These are phyloP conservation scores for Debaryomycetaceae sp. DNA, from an alignment of 1,139 yeast genomes.

Conservation along the genomic window DNA sequence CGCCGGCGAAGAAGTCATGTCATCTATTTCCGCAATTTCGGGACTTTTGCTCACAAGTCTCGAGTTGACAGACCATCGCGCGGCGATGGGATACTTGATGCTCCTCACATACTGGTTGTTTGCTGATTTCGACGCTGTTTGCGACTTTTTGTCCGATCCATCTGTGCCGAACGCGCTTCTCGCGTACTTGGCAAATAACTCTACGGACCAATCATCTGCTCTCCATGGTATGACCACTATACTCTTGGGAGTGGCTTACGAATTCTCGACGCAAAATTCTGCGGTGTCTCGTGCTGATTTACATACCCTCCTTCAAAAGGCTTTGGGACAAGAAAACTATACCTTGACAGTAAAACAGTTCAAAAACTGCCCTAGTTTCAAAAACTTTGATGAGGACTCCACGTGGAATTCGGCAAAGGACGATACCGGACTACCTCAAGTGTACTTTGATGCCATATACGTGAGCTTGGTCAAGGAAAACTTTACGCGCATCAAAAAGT, in stretches of 20 bases:
- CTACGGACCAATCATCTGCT: slow-evolving; percentile 45
- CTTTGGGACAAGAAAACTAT: slow-evolving; percentile 78
- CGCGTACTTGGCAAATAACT: slow-evolving; percentile 53
- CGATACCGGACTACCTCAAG: slow-evolving; percentile 78
- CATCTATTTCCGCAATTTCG: slow-evolving; percentile 69
- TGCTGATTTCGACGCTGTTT: slow-evolving; percentile 67
- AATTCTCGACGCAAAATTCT: slow-evolving; percentile 63
- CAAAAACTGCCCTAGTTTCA: slow-evolving; percentile 45
- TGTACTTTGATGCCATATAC: slow-evolving; percentile 59
- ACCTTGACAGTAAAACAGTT: slow-evolving; percentile 65
- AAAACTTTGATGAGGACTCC: slow-evolving; percentile 40
- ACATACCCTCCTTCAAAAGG: slow-evolving; percentile 48
- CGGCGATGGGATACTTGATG: slow-evolving; percentile 71
- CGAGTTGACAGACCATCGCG: slow-evolving; percentile 57
- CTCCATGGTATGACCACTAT: slow-evolving; percentile 70
- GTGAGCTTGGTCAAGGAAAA: slow-evolving; percentile 62
- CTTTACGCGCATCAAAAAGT: slow-evolving; percentile 53
- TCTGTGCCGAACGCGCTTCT: slow-evolving; percentile 58
- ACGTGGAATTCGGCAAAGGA: slow-evolving; percentile 31
- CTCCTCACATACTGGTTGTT: slow-evolving; percentile 66
- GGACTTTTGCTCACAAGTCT: slow-evolving; percentile 65
- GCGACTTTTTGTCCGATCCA: slow-evolving; percentile 63
- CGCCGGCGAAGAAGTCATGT: slow-evolving; percentile 63
- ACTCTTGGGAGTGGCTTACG: slow-evolving; percentile 69
- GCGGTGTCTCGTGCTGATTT: slow-evolving; percentile 61